A percentile compares a stretch with the other conserved stretches of the same genome.
These are phyloP conservation scores for Cyclanthera cordifolia DNA, from an alignment of 306 rosid genomes.

Conservation along the genomic window DNA sequence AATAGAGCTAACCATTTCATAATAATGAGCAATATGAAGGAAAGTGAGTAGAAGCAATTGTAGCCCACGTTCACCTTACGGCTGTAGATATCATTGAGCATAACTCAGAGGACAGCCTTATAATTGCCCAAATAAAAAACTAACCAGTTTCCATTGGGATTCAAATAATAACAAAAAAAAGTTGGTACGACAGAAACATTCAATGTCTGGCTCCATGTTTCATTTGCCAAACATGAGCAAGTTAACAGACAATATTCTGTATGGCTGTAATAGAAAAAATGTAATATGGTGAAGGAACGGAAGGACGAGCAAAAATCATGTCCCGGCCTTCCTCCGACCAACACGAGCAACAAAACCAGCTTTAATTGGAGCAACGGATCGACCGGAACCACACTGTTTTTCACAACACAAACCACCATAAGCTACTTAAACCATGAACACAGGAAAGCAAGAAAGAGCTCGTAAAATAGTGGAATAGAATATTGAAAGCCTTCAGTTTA, in stretches of 20 bases:
- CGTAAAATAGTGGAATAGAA: not conserved
- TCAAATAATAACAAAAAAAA: not conserved
- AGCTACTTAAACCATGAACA: not conserved
- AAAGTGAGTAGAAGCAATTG: too few species aligned
- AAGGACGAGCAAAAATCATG: constrained; percentile 23
- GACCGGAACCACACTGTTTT: constrained; percentile 88
- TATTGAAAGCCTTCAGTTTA: too few species aligned
- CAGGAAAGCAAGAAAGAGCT: not conserved
- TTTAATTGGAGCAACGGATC: constrained; percentile 91
- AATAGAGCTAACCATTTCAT: too few species aligned
- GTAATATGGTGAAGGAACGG: too few species aligned
- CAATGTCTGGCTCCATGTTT: not conserved
- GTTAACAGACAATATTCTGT: too few species aligned
- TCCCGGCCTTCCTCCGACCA: constrained; percentile 72
- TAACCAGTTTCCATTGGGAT: not conserved
- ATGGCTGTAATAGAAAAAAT: too few species aligned
- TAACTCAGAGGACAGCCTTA: not conserved
- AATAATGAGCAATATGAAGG: too few species aligned
- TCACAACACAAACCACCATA: not conserved
- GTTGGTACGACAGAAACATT: not conserved
- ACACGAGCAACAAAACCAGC: constrained; percentile 98
- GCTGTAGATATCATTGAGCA: too few species aligned
- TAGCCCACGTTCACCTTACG: too few species aligned
- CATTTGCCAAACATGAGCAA: not conserved
- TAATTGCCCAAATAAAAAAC: not conserved